A percentile compares a stretch with the other conserved stretches of the same genome.
Conservation (phyloP, 2,329 filamentous ascomycete genomes). For the Penicillium aurantiogriseum region DNA sequence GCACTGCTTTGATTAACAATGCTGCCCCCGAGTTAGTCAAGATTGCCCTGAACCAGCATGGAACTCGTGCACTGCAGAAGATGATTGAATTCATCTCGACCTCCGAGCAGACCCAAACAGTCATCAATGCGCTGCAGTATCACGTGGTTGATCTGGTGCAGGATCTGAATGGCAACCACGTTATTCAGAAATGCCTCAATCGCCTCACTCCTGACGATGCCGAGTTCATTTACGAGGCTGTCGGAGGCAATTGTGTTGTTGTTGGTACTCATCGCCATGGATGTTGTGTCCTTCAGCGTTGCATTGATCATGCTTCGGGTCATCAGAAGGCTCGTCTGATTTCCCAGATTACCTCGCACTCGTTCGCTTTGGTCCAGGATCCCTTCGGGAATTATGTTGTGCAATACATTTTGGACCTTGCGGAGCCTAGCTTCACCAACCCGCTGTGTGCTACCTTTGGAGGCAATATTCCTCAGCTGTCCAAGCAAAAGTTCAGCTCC, state of each 20-base stretch:
- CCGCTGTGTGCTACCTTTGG: constrained; percentile 80
- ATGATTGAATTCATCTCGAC: constrained; percentile 98
- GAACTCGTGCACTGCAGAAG: constrained; percentile 93
- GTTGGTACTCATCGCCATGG: constrained; percentile 97
- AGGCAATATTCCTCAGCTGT: constrained; percentile 68
- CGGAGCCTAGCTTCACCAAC: constrained; percentile 82
- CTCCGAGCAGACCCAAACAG: constrained; percentile 77
- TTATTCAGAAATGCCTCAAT: constrained; percentile 98
- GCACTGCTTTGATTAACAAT: constrained; percentile 87
- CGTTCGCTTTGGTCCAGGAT: constrained; percentile 88
- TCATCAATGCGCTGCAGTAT: constrained; percentile 78
- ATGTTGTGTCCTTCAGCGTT: constrained; percentile 95
- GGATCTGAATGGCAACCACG: constrained; percentile 96
- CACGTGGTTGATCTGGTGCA: constrained; percentile 93
- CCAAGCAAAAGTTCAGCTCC: constrained; percentile 98
- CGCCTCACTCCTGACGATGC: constrained; percentile 81
- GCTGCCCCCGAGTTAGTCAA: constrained; percentile 82
- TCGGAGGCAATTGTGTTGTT: constrained; percentile 79
- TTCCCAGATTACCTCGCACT: constrained; percentile 79
- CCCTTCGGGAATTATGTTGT: constrained; percentile 99
- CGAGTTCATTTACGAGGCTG: constrained; percentile 95
- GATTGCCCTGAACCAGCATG: constrained; percentile 95
- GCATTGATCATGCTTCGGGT: constrained; percentile 93
- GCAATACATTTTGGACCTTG: constrained; percentile 95
- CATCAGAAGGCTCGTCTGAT: constrained; percentile 86